Percentiles rank a stretch among this genome's conserved stretches.
phyloP scores from a whole-genome alignment of 192 early-diverging fungal genomes.

The Rhizophagus clarus region DNA sequence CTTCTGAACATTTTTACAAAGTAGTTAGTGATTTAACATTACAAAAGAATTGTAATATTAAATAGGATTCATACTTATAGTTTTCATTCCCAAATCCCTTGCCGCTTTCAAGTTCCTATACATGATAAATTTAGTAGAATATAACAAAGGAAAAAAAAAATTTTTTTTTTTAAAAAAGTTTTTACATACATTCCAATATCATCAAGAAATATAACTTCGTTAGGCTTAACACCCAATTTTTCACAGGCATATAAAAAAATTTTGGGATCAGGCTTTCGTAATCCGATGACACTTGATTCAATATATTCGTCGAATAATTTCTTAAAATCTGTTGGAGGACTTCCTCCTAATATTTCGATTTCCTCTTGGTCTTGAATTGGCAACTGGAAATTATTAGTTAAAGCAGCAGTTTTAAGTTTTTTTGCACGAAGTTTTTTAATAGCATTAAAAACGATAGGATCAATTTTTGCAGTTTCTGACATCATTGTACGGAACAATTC shows the following conservation, averaged over 20 bases:
- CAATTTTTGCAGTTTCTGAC: constrained; percentile 49
- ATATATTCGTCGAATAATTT: constrained; percentile 72
- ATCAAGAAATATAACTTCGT: constrained; percentile 78
- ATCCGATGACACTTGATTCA: constrained; percentile 73
- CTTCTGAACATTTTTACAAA: constrained; percentile 35
- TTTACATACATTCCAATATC: constrained; percentile 68
- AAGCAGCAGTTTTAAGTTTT: constrained; percentile 67
- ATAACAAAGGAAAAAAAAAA: background rate
- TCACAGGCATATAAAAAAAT: constrained; percentile 76
- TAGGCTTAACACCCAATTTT: constrained; percentile 64
- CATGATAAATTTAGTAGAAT: background rate
- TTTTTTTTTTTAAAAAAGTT: too few relatives aligned
- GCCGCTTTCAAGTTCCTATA: constrained; percentile 68
- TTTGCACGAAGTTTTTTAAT: constrained; percentile 42
- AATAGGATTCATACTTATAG: constrained; percentile 55
- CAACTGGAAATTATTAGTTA: constrained; percentile 82
- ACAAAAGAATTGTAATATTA: background rate
- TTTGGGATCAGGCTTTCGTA: constrained; percentile 82
- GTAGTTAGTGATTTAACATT: background rate
- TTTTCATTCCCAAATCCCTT: constrained; percentile 67
- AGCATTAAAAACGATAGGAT: constrained; percentile 52
- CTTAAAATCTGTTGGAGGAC: constrained; percentile 43
- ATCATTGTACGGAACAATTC: constrained; percentile 67
- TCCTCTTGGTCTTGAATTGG: constrained; percentile 44
- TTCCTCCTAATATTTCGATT: constrained; percentile 38